Evolutionary conservation across 495 filamentous ascomycete species (phyloP), one percentile per base, ranked within the genome.

Genomic region (Corynascus novoguineensis): DNA sequence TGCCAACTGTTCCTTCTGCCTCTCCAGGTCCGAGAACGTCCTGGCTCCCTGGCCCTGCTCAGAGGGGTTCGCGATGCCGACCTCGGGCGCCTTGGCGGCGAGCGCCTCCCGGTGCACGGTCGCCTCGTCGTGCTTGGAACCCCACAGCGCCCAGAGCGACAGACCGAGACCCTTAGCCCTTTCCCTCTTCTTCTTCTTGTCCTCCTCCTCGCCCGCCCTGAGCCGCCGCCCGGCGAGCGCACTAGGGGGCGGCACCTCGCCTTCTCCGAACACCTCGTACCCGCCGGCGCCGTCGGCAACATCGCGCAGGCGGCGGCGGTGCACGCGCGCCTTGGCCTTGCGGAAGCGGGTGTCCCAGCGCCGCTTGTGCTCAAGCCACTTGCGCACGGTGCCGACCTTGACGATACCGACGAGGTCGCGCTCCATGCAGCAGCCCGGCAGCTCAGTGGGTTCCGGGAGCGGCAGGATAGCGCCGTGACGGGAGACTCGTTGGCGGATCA

Each of bases 401-500:
- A 95, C 78, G 6, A 87, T 78, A 9, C 92, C 92, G 27, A 97
- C 79, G 4, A 83, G 74, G 4, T 81, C 77, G 0, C 77, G 74
- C 3, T 80, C 74, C 24, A 93, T 73, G 19, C 75, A 72, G 37
- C 90, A 80, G 4, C 79, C 86, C 4, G 71, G 69, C n/a, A 91
- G 78, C 3, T 85, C 78, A 4, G 75, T 71, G 10, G 78, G 73
- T 0, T 84, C 80, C 1, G 82, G 78, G 1, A 97, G 76, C 6
- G 80, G 77, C 56, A 81, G 85, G 31, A 91, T 80, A 24, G 77
- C 71, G 11, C 92, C 92, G 64, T 89, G 81, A 14, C 86, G 81
- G 59, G 88, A 84, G 31, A 97, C 84, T 22, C 86, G 76, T 66
- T 97, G 89, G 5, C 92, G 87, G 54, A 97, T 90, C 89, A 96